Conservation (phyloP, 176 grass and related monocot genomes). For the Calamus simplicifolius region DNA sequence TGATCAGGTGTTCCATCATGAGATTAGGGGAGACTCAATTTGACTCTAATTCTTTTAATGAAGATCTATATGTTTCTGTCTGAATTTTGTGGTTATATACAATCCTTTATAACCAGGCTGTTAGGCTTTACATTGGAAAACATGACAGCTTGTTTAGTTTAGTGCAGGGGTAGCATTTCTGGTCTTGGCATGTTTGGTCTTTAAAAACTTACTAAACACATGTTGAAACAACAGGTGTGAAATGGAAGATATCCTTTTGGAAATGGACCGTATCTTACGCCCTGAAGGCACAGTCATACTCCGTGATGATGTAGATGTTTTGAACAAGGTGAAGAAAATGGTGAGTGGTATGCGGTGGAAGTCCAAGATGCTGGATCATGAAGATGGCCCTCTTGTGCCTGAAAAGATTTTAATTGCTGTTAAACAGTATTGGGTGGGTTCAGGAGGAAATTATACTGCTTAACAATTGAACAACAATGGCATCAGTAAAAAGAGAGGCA, state of each 20-base stretch:
- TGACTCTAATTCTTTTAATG: no score
- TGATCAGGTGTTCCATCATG: no score
- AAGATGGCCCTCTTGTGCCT: conserved; percentile 61
- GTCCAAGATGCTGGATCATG: conserved; percentile 80
- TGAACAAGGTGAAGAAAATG: conserved; percentile 57
- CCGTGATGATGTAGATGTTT: conserved; percentile 50
- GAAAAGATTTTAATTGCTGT: conserved; percentile 63
- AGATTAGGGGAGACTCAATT: no score
- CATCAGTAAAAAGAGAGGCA: no score
- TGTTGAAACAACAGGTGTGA: conserved; percentile 36
- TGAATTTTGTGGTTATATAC: no score
- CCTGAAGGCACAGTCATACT: conserved; percentile 77
- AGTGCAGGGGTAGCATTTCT: no score
- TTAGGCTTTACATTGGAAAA: no score
- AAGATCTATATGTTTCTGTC: no score
- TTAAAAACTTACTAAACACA: no score
- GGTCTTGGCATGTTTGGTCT: no score
- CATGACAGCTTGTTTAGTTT: no score
- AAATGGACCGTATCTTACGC: conserved; percentile 89
- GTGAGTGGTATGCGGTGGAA: conserved; percentile 67
- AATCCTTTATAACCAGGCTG: no score
- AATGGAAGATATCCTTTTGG: conserved; percentile 69
- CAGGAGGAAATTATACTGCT: conserved; percentile 21
- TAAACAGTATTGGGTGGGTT: conserved; percentile 71
- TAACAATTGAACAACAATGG: conserved; percentile 18